These are phyloP conservation scores for Lachnellula cervina DNA, from an alignment of 2,329 filamentous ascomycete species.

Conservation along the genomic window DNA sequence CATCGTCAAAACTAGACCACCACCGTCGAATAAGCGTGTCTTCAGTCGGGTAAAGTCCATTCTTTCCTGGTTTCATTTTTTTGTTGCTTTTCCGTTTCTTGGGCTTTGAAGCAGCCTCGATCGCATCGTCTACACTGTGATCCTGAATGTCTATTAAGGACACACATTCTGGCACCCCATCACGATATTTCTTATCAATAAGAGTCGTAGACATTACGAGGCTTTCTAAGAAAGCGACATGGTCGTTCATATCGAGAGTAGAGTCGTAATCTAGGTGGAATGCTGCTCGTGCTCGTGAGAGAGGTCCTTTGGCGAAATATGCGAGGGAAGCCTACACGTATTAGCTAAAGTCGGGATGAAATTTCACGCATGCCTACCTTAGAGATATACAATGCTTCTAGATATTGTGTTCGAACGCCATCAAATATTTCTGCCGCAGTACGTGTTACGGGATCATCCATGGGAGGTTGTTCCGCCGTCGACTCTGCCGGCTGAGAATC, in stretches of 20 bases:
- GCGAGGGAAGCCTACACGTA: conserved; percentile 64
- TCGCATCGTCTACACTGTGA: conserved; percentile 44
- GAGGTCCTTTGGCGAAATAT: conserved; percentile 78
- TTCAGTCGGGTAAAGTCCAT: conserved; percentile 65
- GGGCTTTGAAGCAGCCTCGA: conserved; percentile 36
- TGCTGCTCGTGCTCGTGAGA: conserved; percentile 68
- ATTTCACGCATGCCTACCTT: conserved; percentile 43
- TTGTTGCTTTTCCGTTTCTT: conserved; percentile 52
- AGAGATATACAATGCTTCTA: conserved; percentile 58
- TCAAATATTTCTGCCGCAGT: conserved; percentile 52
- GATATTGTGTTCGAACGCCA: conserved; percentile 53
- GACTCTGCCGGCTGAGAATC: conserved; percentile 5
- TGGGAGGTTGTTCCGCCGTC: not conserved
- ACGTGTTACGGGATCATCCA: conserved; percentile 11
- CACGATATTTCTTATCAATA: conserved; percentile 77
- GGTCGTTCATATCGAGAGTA: conserved; percentile 55
- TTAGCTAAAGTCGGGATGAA: conserved; percentile 37
- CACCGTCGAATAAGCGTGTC: conserved; percentile 60
- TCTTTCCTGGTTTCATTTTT: conserved; percentile 62
- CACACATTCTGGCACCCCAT: conserved; percentile 60
- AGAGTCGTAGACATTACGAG: conserved; percentile 62
- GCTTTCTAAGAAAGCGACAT: conserved; percentile 64
- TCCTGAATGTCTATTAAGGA: conserved; percentile 49
- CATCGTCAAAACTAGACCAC: conserved; percentile 61
- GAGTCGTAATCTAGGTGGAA: conserved; percentile 61